Evolutionary conservation across 768 basidiomycete species (phyloP).

Genomic region (Lentinula aciculospora): DNA sequence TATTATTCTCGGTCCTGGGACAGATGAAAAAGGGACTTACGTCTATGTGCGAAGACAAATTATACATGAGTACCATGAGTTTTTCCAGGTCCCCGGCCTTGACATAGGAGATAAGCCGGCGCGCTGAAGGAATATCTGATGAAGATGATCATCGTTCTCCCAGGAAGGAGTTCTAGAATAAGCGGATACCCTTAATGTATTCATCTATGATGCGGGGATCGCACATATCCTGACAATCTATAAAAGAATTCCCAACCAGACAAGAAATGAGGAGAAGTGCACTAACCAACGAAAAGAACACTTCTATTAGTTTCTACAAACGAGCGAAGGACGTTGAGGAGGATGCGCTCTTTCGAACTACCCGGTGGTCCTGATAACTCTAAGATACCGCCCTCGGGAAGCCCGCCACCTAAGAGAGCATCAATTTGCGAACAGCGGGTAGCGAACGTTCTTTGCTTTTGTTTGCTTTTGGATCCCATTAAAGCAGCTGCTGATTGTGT

Average conservation of each 20-base stretch:
- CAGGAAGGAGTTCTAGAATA: background rate
- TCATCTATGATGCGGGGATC: constrained; percentile 24
- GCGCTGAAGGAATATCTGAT: constrained; percentile 1
- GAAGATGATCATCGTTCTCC: background rate
- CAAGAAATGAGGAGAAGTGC: too few relatives aligned
- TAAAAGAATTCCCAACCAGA: background rate
- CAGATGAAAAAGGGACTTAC: constrained; percentile 25
- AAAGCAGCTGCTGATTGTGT: constrained; percentile 56
- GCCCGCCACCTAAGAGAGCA: constrained; percentile 55
- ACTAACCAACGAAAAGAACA: constrained; percentile 63
- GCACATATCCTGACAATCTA: constrained; percentile 46
- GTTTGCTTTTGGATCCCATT: constrained; percentile 19
- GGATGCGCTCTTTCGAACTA: constrained; percentile 54
- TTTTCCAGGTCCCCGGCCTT: constrained; percentile 44
- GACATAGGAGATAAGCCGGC: constrained; percentile 30
- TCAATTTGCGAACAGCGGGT: constrained; percentile 50
- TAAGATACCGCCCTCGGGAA: constrained; percentile 54
- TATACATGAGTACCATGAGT: constrained; percentile 53
- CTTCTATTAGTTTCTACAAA: constrained; percentile 43
- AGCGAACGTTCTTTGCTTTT: constrained; percentile 20
- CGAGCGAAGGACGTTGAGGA: constrained; percentile 40
- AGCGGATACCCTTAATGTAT: constrained; percentile 19
- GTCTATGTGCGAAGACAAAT: constrained; percentile 41
- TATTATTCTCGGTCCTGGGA: background rate
- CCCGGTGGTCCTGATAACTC: constrained; percentile 79